Conservation (phyloP, 352 stramenopile genomes). For the Phytopythium mirpurense region DNA sequence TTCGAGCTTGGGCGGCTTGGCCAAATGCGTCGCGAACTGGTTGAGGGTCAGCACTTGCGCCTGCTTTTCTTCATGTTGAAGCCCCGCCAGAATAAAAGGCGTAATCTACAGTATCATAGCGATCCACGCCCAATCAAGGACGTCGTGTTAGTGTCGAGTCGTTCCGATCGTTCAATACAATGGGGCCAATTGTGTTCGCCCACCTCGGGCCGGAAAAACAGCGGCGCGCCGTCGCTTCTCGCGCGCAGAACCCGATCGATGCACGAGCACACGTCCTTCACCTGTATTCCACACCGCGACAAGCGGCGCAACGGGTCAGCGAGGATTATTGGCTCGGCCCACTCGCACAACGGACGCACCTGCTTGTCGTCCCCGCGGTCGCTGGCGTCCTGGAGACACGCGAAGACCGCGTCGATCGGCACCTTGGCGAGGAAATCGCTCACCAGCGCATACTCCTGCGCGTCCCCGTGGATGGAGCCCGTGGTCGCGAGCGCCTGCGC, state of each 20-base stretch:
- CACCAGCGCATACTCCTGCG: constrained; percentile 49
- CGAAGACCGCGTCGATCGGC: constrained; percentile 59
- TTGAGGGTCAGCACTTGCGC: constrained; percentile 61
- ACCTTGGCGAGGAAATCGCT: constrained; percentile 62
- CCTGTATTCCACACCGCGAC: constrained; percentile 15
- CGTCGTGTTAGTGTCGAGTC: neutral
- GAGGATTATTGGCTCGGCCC: neutral
- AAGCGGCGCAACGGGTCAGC: neutral
- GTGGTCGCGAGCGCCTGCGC: constrained; percentile 50
- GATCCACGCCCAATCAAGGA: no score
- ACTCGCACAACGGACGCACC: constrained; percentile 15
- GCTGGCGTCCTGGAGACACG: constrained; percentile 75
- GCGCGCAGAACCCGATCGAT: constrained; percentile 72
- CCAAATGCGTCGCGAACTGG: constrained; percentile 65
- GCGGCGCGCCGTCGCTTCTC: constrained; percentile 32
- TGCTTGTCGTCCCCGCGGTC: constrained; percentile 51
- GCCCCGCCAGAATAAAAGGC: constrained; percentile 63
- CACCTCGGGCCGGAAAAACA: constrained; percentile 77
- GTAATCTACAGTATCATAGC: no score
- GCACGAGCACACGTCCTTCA: constrained; percentile 65
- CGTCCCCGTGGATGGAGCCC: constrained; percentile 25
- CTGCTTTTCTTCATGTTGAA: constrained; percentile 54
- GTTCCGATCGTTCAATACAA: no score
- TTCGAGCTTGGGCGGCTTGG: constrained; percentile 37
- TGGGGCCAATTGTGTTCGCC: no score